Base-by-base conservation (phyloP, 2,329 filamentous ascomycete species). In the Colletotrichum cuscutae region DNA sequence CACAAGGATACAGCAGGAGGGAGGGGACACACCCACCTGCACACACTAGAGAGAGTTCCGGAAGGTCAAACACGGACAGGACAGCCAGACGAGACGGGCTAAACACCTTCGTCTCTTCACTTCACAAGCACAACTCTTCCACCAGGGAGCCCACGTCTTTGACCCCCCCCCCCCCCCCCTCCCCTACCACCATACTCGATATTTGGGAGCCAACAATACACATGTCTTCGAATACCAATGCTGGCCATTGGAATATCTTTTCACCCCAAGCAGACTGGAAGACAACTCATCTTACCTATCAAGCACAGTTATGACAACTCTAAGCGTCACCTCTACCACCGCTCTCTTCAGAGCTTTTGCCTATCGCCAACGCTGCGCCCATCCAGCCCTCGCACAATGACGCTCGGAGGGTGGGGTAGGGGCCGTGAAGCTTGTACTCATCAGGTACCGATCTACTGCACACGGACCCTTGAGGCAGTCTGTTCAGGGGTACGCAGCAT, bases 381-480 rank as follows among this genome's bases (percentile, higher is more conserved):
- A 13, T n/a, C 32, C 19, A 13, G 26, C 22, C 32, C 53, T 30
- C 32, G 26, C 57, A 35, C 66, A 60, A 72, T 65, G 65, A 72
- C 70, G 70, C 70, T 70, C 15, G 37, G 65, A 46, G n/a, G 35
- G 70, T 37, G 70, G 70, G 70, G 66, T 65, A 19, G 26, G 15
- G n/a, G 15, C 26, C 6, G 26, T 54, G 42, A 30, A 28, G 26
- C 3, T 49, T 24, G 70, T 72, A 72, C 35, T 49, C n/a, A 59
- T 15, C 24, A 52, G 26, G 70, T 72, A 72, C 60, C 54, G 9
- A 13, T 11, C 32, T 70, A 72, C 70, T 28, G 46, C 22, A 54
- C 66, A 60, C 70, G 26, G 65, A 32, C 42, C 3, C 54, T 56
- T 15, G 32, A 26, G 15, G 12, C 37, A 2, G 30, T 46, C 5